These are phyloP conservation scores for Torrubiella hemipterigena DNA, from an alignment of 2,329 filamentous ascomycete genomes.

Conservation along the genomic window DNA sequence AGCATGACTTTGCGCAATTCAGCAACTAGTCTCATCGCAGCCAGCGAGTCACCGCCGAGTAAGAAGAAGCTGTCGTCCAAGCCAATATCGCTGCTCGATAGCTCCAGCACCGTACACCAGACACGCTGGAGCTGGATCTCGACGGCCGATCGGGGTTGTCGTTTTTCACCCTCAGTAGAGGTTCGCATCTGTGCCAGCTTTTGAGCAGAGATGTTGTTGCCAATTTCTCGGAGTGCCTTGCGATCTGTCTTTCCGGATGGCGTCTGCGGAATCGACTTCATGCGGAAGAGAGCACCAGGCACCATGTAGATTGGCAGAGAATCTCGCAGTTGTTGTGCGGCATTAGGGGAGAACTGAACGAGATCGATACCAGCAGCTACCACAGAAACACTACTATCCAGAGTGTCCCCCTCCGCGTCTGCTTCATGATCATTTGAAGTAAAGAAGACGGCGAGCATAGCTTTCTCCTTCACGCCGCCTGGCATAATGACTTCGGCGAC, in stretches of 20 bases:
- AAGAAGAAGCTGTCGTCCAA: not conserved
- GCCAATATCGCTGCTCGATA: not conserved
- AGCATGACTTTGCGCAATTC: not conserved
- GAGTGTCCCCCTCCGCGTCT: too few relatives aligned
- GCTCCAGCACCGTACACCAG: not conserved
- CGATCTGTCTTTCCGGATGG: not conserved
- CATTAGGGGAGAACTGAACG: too few relatives aligned
- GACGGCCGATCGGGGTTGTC: too few relatives aligned
- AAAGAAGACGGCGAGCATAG: too few relatives aligned
- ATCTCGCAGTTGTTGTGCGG: not conserved
- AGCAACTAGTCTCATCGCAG: not conserved
- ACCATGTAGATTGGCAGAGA: not conserved
- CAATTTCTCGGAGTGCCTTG: not conserved
- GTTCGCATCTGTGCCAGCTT: too few relatives aligned
- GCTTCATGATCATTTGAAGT: too few relatives aligned
- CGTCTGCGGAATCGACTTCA: conserved; percentile 18
- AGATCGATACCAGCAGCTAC: too few relatives aligned
- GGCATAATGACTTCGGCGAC: too few relatives aligned
- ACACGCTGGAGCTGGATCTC: not conserved
- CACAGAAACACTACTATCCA: too few relatives aligned
- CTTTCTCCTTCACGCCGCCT: too few relatives aligned
- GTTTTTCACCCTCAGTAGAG: not conserved
- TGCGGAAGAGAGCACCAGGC: conserved; percentile 36
- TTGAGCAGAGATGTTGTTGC: too few relatives aligned
- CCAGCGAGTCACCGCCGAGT: not conserved